These are phyloP conservation scores for Ceratocystis cubensis DNA, from an alignment of 2,329 filamentous ascomycete genomes.

Conservation along the genomic window DNA sequence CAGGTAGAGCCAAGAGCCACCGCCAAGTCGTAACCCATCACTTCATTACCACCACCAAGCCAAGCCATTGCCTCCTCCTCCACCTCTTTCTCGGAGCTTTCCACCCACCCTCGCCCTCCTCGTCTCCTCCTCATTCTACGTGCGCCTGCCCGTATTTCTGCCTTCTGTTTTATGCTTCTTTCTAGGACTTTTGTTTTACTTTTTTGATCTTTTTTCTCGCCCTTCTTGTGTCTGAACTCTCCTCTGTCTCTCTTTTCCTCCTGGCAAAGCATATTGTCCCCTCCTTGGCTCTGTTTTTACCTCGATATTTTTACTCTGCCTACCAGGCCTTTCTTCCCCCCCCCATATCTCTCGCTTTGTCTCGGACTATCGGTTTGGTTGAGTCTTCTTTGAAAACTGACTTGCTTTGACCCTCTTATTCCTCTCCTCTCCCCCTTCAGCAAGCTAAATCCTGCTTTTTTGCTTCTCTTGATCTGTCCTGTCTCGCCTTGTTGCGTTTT, in stretches of 20 bases:
- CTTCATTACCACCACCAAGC: too few relatives aligned
- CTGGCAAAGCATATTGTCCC: background rate
- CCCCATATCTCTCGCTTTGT: constrained; percentile 11
- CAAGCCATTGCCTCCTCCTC: background rate
- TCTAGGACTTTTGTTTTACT: background rate
- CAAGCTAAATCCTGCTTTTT: background rate
- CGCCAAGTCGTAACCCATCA: too few relatives aligned
- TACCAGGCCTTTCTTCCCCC: constrained; percentile 18
- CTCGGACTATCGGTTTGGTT: background rate
- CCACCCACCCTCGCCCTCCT: constrained; percentile 6
- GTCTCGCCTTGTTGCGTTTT: constrained; percentile 5
- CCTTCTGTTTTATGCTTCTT: background rate
- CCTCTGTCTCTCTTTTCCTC: background rate
- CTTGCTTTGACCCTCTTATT: constrained; percentile 2
- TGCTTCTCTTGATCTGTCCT: background rate
- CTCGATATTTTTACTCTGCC: background rate
- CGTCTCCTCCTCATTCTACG: background rate
- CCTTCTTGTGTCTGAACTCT: background rate
- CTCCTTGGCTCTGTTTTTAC: background rate
- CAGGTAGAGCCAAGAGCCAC: background rate
- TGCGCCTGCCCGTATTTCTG: background rate
- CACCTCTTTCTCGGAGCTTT: constrained; percentile 1
- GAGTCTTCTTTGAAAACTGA: background rate
- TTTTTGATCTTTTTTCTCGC: background rate
- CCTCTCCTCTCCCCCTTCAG: background rate